phyloP scores from a whole-genome alignment of 1,139 yeast species.

The Debaryomyces robertsiae region DNA sequence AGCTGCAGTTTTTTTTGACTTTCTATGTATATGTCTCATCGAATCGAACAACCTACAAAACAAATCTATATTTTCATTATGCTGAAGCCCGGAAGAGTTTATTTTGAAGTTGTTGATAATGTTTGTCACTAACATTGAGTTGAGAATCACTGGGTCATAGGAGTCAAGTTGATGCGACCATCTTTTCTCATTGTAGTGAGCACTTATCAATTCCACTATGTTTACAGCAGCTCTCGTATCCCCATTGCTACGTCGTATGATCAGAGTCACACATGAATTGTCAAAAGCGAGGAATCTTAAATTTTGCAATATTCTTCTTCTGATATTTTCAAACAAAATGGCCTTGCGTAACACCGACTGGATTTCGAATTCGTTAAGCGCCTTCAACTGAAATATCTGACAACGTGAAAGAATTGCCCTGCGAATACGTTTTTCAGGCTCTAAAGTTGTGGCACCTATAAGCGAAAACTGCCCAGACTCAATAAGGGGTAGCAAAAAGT shows the following conservation, averaged over 20 bases:
- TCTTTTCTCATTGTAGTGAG: slow-evolving; percentile 13
- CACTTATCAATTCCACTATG: slow-evolving; percentile 32
- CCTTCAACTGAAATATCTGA: slow-evolving; percentile 34
- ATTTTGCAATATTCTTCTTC: slow-evolving; percentile 20
- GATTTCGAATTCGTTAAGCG: slow-evolving; percentile 24
- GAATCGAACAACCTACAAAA: slow-evolving; percentile 18
- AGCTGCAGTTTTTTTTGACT: no score
- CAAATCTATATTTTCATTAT: slow-evolving; percentile 15
- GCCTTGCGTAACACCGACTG: slow-evolving; percentile 28
- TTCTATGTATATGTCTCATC: slow-evolving; percentile 12
- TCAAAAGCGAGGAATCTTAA: slow-evolving; percentile 18
- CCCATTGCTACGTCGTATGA: slow-evolving; percentile 26
- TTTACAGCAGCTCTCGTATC: slow-evolving; percentile 40
- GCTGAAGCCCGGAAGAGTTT: slow-evolving; percentile 17
- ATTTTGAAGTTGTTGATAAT: slow-evolving; percentile 14
- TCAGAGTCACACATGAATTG: slow-evolving; percentile 17
- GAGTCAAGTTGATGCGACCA: background rate
- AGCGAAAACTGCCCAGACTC: slow-evolving; percentile 45
- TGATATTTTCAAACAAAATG: slow-evolving; percentile 29
- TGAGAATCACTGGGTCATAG: slow-evolving; percentile 1
- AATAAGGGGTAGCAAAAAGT: slow-evolving; percentile 42
- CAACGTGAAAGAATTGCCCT: slow-evolving; percentile 45
- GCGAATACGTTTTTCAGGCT: slow-evolving; percentile 35
- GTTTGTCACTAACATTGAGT: slow-evolving; percentile 3
- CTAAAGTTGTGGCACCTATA: slow-evolving; percentile 48